Evolutionary conservation across 2,329 filamentous ascomycete genomes (phyloP).

Genomic region (Phyllosticta citrichinensis): DNA sequence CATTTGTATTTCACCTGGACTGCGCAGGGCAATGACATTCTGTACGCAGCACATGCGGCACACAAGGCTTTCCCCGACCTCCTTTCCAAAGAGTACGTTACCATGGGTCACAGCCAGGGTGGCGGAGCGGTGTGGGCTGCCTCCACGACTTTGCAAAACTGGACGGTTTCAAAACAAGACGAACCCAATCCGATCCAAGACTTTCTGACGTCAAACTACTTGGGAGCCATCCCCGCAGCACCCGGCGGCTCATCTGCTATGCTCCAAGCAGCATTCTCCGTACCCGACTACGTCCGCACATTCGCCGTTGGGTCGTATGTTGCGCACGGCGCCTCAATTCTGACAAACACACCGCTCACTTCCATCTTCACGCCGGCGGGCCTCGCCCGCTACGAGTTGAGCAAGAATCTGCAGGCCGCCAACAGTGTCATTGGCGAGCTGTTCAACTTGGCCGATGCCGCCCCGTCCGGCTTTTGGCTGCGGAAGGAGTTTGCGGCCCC

Average conservation of each 20-base stretch:
- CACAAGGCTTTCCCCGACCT: slow-evolving; percentile 30
- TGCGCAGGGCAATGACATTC: slow-evolving; percentile 34
- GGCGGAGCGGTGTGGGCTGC: slow-evolving; percentile 35
- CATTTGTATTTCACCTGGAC: slow-evolving; percentile 33
- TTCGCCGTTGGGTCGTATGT: background rate
- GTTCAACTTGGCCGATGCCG: background rate
- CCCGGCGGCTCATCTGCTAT: background rate
- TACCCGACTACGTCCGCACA: background rate
- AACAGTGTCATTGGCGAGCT: background rate
- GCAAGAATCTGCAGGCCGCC: background rate
- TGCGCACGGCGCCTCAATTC: background rate
- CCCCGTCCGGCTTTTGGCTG: background rate
- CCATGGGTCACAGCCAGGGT: slow-evolving; percentile 40
- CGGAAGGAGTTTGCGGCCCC: background rate
- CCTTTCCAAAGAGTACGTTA: slow-evolving; percentile 31
- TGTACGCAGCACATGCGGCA: slow-evolving; percentile 35
- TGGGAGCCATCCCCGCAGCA: background rate
- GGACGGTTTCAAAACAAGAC: background rate
- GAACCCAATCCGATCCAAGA: background rate
- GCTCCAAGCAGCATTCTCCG: background rate
- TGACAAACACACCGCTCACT: background rate
- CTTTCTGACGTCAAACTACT: background rate
- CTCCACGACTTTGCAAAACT: background rate
- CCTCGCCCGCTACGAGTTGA: background rate
- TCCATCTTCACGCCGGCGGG: background rate